Percentiles rank a stretch among this genome's conserved stretches.
Conservation (phyloP, 208 protist species). For the Trypanosoma theileri region DNA sequence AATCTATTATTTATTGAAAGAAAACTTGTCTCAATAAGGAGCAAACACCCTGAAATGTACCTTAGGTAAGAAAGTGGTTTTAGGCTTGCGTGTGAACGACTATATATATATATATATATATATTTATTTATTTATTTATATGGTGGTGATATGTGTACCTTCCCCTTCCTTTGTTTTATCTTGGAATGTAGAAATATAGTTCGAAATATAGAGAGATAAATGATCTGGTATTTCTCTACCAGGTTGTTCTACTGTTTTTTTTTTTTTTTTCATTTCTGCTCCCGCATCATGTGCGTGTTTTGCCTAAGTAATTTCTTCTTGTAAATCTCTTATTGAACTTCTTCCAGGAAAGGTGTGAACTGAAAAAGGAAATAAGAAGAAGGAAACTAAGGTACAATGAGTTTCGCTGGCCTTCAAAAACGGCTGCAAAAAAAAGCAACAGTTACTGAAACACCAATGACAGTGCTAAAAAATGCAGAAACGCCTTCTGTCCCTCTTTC, state of each 20-base stretch:
- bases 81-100: too few relatives aligned
- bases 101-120: too few relatives aligned
- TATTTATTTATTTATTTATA: too few relatives aligned
- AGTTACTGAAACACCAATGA: neutral
- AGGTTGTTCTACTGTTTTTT: too few relatives aligned
- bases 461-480: neutral
- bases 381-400: constrained; percentile 12
- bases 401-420: constrained; percentile 30
- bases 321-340: too few relatives aligned
- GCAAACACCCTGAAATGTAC: neutral
- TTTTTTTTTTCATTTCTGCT: neutral
- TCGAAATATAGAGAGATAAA: too few relatives aligned
- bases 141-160: too few relatives aligned
- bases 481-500: neutral
- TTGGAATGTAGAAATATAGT: too few relatives aligned
- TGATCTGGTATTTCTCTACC: too few relatives aligned
- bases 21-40: neutral
- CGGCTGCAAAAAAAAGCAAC: constrained; percentile 23
- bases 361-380: neutral
- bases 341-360: neutral
- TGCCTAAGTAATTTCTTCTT: too few relatives aligned
- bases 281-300: neutral
- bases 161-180: too few relatives aligned
- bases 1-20: neutral
- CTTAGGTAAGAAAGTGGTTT: neutral